phyloP scores from a whole-genome alignment of 2,329 filamentous ascomycete genomes.

The Leptographium radiaticola region DNA sequence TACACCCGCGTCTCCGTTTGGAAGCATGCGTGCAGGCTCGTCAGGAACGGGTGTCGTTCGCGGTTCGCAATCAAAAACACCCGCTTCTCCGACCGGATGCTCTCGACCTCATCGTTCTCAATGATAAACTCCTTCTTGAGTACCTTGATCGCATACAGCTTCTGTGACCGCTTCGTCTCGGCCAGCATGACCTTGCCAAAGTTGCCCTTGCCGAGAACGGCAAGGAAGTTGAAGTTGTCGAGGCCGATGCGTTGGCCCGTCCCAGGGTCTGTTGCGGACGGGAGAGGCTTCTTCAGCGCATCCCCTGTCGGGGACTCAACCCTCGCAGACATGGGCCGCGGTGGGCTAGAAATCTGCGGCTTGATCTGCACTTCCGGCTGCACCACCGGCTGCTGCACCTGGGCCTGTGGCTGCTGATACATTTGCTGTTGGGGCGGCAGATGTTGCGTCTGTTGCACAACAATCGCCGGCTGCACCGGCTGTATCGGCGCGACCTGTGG shows the following conservation, averaged over 20 bases:
- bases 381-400: conserved; percentile 2
- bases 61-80: conserved; percentile 96
- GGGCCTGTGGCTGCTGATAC: conserved; percentile 13
- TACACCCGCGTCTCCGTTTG: conserved; percentile 97
- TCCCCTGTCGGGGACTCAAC: conserved; percentile 16
- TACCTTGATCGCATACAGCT: conserved; percentile 96
- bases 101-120: conserved; percentile 97
- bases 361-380: conserved; percentile 21
- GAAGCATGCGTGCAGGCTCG: conserved; percentile 94
- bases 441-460: background rate
- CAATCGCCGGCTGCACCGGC: conserved; percentile 13
- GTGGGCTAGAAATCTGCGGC: conserved; percentile 25
- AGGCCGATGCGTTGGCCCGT: conserved; percentile 79
- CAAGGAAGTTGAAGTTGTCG: conserved; percentile 98
- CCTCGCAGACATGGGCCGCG: conserved; percentile 21
- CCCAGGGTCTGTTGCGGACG: conserved; percentile 57
- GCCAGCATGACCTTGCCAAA: conserved; percentile 99
- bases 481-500: conserved; percentile 18
- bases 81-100: conserved; percentile 91
- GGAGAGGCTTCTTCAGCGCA: conserved; percentile 42
- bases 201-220: conserved; percentile 95
- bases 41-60: conserved; percentile 88
- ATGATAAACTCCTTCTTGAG: conserved; percentile 99
- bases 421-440: conserved; percentile 6
- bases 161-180: conserved; percentile 84